Evolutionary conservation across 2,329 filamentous ascomycete species (phyloP).

Genomic region (Xylariales sp.): DNA sequence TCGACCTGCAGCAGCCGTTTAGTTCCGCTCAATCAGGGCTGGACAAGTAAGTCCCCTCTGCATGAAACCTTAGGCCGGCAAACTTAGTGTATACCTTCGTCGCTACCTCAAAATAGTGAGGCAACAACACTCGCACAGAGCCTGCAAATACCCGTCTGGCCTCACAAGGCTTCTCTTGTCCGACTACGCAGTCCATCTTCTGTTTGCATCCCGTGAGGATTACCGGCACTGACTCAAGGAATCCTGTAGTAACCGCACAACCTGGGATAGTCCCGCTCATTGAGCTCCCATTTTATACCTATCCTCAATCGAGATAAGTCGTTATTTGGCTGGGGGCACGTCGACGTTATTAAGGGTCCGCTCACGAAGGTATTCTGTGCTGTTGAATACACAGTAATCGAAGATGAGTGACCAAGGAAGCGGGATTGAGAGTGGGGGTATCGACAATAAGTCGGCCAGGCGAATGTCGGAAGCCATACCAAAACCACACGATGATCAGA

Average conservation of each 20-base stretch:
- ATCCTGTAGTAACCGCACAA: conserved; percentile 24
- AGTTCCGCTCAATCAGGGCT: conserved; percentile 36
- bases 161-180: conserved; percentile 38
- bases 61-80: conserved; percentile 33
- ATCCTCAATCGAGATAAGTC: conserved; percentile 5
- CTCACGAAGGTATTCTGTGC: conserved; percentile 6
- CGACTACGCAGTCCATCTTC: conserved; percentile 37
- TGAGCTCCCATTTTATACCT: conserved; percentile 14
- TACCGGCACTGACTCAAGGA: conserved; percentile 31
- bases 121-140: conserved; percentile 39
- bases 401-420: conserved; percentile 51
- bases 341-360: neutral
- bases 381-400: conserved; percentile 24
- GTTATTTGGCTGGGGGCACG: conserved; percentile 3
- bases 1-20: conserved; percentile 37
- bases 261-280: conserved; percentile 19
- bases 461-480: conserved; percentile 49
- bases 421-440: conserved; percentile 49
- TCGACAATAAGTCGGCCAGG: conserved; percentile 48
- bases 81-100: conserved; percentile 32
- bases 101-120: conserved; percentile 34
- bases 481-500: conserved; percentile 49
- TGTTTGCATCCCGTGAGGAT: conserved; percentile 36
- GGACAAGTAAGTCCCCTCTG: conserved; percentile 42
- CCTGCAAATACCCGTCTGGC: conserved; percentile 38